Evolutionary conservation across 768 basidiomycete genomes (phyloP), one percentile per base, ranked within the genome.

Genomic region (Lentinus tigrinus): DNA sequence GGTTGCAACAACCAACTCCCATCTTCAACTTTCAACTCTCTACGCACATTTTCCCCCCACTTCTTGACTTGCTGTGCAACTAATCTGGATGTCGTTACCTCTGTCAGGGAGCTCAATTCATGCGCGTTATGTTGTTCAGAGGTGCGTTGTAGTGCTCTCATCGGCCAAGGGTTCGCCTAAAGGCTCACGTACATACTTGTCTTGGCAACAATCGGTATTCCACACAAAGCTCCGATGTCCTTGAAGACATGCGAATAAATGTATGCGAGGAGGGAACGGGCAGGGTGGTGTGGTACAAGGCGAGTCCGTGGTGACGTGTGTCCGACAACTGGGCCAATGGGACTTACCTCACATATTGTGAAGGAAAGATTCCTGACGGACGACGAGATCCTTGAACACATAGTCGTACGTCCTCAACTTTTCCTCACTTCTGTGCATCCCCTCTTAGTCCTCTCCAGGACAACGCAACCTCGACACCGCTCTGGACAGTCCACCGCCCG

Each of bases 401-500:
- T 91, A 17, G 80, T 90, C 34, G 89, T 91, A 68, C 59, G 86
- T 78, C 6, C 51, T 27, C 27, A 17, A 19, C n/a, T n/a, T n/a
- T 21, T 31, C 40, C 19, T 14, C 24, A 5, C 13, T 16, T 34
- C 31, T 40, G 49, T 21, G 42, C 52, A 43, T 50, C 34, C 28
- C 21, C 57, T 14, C 16, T 40, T 0, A 17, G 9, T 4, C 3
- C 26, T 14, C 14, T 3, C 6, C 58, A 88, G 88, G 87, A 92
- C 56, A 88, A 87, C 39, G 78, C 82, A n/a, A 85, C 81, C 4
- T 83, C 81, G 23, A 79, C 80, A 0, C 69, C 90, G 2, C 78
- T 81, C 54, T 93, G 91, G 91, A 82, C 82, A 10, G 83, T 92
- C 26, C 91, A 92, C 68, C 82, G 85, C 5, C 91, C 91, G 1